These are phyloP conservation scores for Adansonia rubrostipa DNA, from an alignment of 441 rosid genomes.

Conservation along the genomic window DNA sequence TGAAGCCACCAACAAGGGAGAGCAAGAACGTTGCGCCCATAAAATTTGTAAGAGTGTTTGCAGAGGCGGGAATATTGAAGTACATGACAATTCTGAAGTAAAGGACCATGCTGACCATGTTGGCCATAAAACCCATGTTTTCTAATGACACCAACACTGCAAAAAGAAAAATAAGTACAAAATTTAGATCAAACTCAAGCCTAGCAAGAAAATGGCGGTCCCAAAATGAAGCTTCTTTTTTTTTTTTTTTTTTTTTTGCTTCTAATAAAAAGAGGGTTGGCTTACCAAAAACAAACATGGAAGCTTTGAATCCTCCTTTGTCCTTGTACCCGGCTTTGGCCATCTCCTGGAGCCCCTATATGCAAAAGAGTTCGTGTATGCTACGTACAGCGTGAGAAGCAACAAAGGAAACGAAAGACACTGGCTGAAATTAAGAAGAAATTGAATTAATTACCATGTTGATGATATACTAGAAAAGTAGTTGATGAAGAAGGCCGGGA, in stretches of 20 bases:
- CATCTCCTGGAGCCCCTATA: slow-evolving; percentile 28
- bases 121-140: slow-evolving; percentile 66
- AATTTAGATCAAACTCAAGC: neutral
- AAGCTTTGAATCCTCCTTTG: slow-evolving; percentile 65
- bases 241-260: neutral
- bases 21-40: slow-evolving; percentile 60
- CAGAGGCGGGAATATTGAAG: slow-evolving; percentile 36
- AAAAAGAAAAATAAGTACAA: neutral
- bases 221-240: neutral
- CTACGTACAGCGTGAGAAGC: neutral
- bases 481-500: neutral
- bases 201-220: neutral
- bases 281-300: slow-evolving; percentile 48
- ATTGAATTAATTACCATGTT: slow-evolving; percentile 21
- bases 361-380: neutral
- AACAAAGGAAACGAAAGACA: neutral
- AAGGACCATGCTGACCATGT: slow-evolving; percentile 49
- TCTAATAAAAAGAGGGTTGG: neutral
- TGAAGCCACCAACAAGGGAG: slow-evolving; percentile 56
- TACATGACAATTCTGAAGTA: slow-evolving; percentile 47
- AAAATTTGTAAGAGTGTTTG: slow-evolving; percentile 60
- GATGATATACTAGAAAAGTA: neutral
- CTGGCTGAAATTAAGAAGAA: neutral
- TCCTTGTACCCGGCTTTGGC: slow-evolving; percentile 1
- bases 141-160: slow-evolving; percentile 46